Conservation (phyloP, 805 yeast species). For the Maudiozyma pseudohumilis region DNA sequence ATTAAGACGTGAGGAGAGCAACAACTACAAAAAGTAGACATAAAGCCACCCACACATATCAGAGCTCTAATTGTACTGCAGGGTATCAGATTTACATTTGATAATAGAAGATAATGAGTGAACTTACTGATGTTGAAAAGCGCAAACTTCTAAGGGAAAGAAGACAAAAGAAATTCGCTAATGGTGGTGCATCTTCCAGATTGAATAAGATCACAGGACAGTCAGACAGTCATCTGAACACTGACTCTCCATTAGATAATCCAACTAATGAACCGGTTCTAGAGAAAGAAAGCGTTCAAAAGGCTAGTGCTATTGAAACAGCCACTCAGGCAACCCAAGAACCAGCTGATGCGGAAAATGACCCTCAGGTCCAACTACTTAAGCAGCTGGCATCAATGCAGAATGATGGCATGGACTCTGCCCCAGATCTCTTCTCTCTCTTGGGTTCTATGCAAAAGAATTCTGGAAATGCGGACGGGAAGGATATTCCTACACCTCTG, state of each 20-base stretch:
- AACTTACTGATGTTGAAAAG: constrained; percentile 45
- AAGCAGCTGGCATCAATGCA: constrained; percentile 23
- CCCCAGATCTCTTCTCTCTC: constrained; percentile 21
- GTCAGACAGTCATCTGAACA: constrained; percentile 29
- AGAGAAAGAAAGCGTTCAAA: neutral
- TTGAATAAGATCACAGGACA: constrained; percentile 40
- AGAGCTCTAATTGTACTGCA: no score
- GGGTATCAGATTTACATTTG: no score
- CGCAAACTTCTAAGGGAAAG: constrained; percentile 50
- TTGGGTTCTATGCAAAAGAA: constrained; percentile 14
- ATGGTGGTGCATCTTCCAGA: constrained; percentile 45
- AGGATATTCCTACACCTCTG: neutral
- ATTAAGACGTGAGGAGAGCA: no score
- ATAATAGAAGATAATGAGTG: constrained; percentile 29
- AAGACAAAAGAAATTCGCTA: constrained; percentile 51
- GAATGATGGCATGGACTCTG: constrained; percentile 9
- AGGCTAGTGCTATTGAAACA: neutral
- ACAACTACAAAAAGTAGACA: no score
- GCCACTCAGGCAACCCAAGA: neutral
- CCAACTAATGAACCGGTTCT: constrained; percentile 1
- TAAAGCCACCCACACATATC: no score
- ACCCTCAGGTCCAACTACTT: constrained; percentile 21
- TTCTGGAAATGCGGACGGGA: neutral
- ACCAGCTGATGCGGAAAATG: neutral
- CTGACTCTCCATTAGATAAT: constrained; percentile 28